Base-by-base conservation (phyloP, 1,139 yeast species). In the Zygoascus hellenicus region DNA sequence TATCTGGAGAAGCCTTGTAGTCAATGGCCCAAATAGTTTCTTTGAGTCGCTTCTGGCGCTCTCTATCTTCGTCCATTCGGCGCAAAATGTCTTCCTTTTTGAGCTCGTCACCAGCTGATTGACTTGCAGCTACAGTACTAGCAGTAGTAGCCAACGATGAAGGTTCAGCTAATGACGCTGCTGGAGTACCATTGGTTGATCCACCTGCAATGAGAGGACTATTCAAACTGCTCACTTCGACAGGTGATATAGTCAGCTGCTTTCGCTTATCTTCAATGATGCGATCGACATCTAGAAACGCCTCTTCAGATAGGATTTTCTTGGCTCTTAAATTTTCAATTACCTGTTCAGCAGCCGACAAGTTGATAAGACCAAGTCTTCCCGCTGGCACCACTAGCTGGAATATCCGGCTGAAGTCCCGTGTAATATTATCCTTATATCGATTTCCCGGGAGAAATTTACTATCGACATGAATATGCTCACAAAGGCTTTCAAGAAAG, bases 61-160 rank as follows among this genome's bases (percentile, higher is more conserved):
- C 96, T 54, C 96, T 69, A 61, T 88, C 96, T 52, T 84, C 92
- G 61, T 88, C 95, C 80, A 88, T 85, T 51, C 96, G 70, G 35
- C 77, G 70, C n/a, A 84, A 62, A 11, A 84, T 80, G 55, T 83
- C 83, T 42, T 76, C 73, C 48, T 72, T 48, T 5, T 55, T 46
- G 6, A 41, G 43, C 13, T 37, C 43, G 11, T 28, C 37, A 19
- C 22, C 13, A 13, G 33, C n/a, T n/a, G 26, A 26, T 28, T 36
- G 38, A 17, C 10, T 37, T 10, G 31, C 13, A 32, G 31, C 31
- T 33, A 19, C 19, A 11, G 31, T 14, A 19, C n/a, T 26, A 10
- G 9, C 14, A 5, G 9, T 14, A 5, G 29, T 36, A 5, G 6
- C 29, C 30, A 15, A 19, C 7, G 15, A 13, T 19, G 6, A 4